These are phyloP conservation scores for Monosporascus sp. DNA, from an alignment of 2,329 filamentous ascomycete species.

Conservation along the genomic window DNA sequence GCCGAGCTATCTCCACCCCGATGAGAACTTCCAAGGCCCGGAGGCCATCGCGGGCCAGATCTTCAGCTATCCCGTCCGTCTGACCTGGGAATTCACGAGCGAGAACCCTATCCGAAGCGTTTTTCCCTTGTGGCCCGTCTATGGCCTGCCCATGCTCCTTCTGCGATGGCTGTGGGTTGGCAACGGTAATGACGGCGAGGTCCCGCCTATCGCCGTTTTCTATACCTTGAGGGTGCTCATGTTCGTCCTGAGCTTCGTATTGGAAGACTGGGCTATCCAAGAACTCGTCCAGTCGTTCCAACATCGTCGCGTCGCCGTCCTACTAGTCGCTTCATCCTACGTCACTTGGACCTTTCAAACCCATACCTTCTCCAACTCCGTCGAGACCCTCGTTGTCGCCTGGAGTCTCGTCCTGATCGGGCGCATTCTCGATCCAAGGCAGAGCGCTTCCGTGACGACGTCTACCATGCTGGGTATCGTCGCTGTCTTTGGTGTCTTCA, in stretches of 20 bases:
- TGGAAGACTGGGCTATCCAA: constrained; percentile 96
- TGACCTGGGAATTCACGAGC: constrained; percentile 95
- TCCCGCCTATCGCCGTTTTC: constrained; percentile 82
- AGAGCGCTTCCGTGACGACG: constrained; percentile 70
- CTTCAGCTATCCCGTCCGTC: constrained; percentile 82
- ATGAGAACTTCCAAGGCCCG: constrained; percentile 98
- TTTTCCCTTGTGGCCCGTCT: constrained; percentile 93
- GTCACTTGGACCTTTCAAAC: constrained; percentile 99
- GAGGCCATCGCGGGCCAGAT: constrained; percentile 94
- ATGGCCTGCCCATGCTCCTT: constrained; percentile 88
- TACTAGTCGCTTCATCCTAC: constrained; percentile 91
- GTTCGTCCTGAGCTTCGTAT: constrained; percentile 91
- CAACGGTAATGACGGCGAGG: constrained; percentile 68
- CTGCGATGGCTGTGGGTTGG: constrained; percentile 90
- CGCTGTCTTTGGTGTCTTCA: constrained; percentile 83
- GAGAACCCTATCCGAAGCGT: constrained; percentile 87
- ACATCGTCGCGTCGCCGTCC: constrained; percentile 65
- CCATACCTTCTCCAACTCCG: constrained; percentile 96
- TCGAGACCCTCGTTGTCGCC: constrained; percentile 86
- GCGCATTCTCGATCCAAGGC: constrained; percentile 65
- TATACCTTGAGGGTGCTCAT: constrained; percentile 84
- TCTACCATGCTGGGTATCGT: constrained; percentile 76
- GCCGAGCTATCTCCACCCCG: constrained; percentile 94
- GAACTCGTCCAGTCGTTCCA: constrained; percentile 77
- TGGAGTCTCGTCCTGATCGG: constrained; percentile 92